Evolutionary conservation across 2,329 filamentous ascomycete genomes (phyloP), one percentile per base, ranked within the genome.

Genomic region (Blumeriella jaapii): DNA sequence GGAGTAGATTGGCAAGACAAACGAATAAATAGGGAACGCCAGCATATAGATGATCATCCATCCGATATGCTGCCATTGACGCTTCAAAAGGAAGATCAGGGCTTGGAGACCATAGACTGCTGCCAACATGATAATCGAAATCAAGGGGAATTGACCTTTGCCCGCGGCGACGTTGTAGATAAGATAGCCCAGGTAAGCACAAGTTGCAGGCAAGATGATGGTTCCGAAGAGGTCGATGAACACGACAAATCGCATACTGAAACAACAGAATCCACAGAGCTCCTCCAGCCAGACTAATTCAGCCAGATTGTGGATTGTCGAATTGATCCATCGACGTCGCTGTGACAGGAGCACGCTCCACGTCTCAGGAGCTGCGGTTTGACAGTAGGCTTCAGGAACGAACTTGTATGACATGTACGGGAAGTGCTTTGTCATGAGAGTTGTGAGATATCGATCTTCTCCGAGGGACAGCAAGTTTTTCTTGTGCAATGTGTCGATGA

Each of bases 41-140:
- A 93, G 50, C 44, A 98, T 71, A 62, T 98, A 98, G 56, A 98
- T 96, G 47, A 98, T 80, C 87, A 98, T 96, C 91, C 91, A 98
- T 49, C 91, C 91, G 42, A 98, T 74, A 56, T 96, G 89, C 58
- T 98, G 87, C 91, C 91, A 98, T 61, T 96, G 85, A 34, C 91
- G 73, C 66, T 94, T 95, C 51, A 96, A 68, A 50, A 96, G 86
- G 64, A 98, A 98, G 53, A 98, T 93, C 41, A 96, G 62, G 2
- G 87, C 87, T 56, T 98, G 91, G 3, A 98, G 74, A 69, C 91
- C 91, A 54, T 98, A 98, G 11, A 95, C 85, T 40, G 74, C 84
- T 14, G 79, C 87, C 56, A 98, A 62, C 69, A 98, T 89, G 55
- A 82, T 69, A 46, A 98, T 76, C 0, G 91, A 93, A 49, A 95